Base-by-base conservation (phyloP, 129 eudicot species). In the Arctium minus region DNA sequence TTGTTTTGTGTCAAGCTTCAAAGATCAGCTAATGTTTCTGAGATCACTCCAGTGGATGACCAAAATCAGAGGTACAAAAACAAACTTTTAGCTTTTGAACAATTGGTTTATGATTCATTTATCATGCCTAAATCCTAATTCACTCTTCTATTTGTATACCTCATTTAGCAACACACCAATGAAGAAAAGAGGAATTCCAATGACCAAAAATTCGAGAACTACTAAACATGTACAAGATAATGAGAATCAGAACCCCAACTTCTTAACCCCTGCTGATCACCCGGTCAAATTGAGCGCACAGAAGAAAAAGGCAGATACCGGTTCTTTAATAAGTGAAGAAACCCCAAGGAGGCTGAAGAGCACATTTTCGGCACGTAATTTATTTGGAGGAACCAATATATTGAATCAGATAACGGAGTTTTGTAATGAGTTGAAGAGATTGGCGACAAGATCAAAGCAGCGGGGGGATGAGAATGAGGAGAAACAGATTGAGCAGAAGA, bases 191-290 rank as follows among this genome's bases (percentile, higher is more conserved):
- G 92, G 90, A 6, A 33, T 64, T 39, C 33, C 90, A 79, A 78
- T 85, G 80, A 36, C 32, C 39, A 83, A 86, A 46, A 78, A 60
- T 44, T 30, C 81, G 1, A 81, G 64, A 62, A 69, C 30, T 22
- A 68, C 79, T 22, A 79, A 71, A 64, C 53, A 74, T 68, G 79
- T 81, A 32, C 91, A 91, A 69, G 92, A 89, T 68, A 46, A 86
- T 7, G 97, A 93, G 87, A 93, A 93, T 82, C 88, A 87, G 72
- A 86, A 91, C 74, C 96, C 97, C 2, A 91, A 93, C 74, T 72
- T 81, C 9, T 76, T 86, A 39, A 86, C 96, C 31, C 94, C 91
- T 42, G 74, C 65, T 10, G 73, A 46, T 74, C 72, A 80, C 67
- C 80, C 85, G 13, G 53, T 85, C 86, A 93, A 89, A 78, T 88